Evolutionary conservation across 495 filamentous ascomycete species (phyloP).

Genomic region (Alectoria sarmentosa): DNA sequence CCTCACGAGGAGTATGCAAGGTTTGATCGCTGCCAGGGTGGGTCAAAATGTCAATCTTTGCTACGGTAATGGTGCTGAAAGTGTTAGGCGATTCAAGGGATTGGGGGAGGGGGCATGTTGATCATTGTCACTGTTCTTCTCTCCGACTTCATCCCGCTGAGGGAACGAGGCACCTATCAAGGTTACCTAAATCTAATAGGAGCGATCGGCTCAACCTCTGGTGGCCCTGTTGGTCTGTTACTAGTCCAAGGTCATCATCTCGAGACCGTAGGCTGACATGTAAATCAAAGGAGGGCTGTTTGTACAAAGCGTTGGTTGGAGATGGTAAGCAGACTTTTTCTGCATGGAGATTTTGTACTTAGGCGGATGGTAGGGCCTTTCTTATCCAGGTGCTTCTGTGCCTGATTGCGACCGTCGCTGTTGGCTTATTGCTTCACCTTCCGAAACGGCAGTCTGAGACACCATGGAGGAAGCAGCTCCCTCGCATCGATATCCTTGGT

Average conservation of each 20-base stretch:
- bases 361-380: slow-evolving; percentile 12
- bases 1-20: slow-evolving; percentile 10
- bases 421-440: slow-evolving; percentile 11
- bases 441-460: slow-evolving; percentile 20
- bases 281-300: slow-evolving; percentile 15
- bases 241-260: not conserved
- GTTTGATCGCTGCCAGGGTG: slow-evolving; percentile 23
- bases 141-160: slow-evolving; percentile 13
- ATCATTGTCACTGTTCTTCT: slow-evolving; percentile 20
- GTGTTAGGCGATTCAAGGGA: slow-evolving; percentile 17
- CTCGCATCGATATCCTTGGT: slow-evolving; percentile 21
- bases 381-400: slow-evolving; percentile 19
- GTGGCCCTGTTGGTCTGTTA: slow-evolving; percentile 18
- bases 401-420: slow-evolving; percentile 6
- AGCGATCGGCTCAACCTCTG: slow-evolving; percentile 16
- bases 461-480: slow-evolving; percentile 17
- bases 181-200: slow-evolving; percentile 21
- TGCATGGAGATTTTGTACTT: not conserved
- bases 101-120: slow-evolving; percentile 21
- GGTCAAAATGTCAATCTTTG: not conserved
- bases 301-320: slow-evolving; percentile 20
- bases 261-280: not conserved
- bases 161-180: slow-evolving; percentile 20
- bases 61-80: not conserved
- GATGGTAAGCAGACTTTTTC: slow-evolving; percentile 14